Conservation (phyloP, 176 grass and related monocot species). For the Zoysia pacifica region DNA sequence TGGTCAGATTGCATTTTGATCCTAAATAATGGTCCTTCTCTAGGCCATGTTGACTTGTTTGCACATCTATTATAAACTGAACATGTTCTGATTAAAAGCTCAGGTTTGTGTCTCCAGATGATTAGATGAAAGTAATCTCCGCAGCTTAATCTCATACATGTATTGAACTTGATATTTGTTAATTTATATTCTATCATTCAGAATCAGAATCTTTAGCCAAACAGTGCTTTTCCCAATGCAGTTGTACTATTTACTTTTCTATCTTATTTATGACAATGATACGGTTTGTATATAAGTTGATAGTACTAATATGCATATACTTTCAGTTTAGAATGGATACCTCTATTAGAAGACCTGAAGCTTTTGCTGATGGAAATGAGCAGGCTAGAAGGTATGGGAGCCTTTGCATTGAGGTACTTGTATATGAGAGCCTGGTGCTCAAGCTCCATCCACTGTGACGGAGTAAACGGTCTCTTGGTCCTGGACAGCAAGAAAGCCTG, state of each 20-base stretch:
- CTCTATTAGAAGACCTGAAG: slow-evolving; percentile 51
- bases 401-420: slow-evolving; percentile 85
- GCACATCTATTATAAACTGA: not conserved
- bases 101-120: not conserved
- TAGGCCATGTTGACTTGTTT: not conserved
- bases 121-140: not conserved
- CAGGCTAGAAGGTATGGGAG: slow-evolving; percentile 74
- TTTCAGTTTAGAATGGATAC: slow-evolving; percentile 16
- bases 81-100: not conserved
- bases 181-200: not conserved
- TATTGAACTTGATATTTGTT: not conserved
- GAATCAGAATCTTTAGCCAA: not conserved
- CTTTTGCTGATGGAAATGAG: slow-evolving; percentile 72
- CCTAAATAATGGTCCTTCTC: not conserved
- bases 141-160: slow-evolving; percentile 8
- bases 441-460: slow-evolving; percentile 94
- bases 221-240: not conserved
- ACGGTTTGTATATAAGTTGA: not conserved
- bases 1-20: slow-evolving; percentile 12
- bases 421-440: slow-evolving; percentile 95
- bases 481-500: slow-evolving; percentile 66
- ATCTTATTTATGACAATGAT: not conserved
- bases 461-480: slow-evolving; percentile 88
- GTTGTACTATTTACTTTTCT: not conserved
- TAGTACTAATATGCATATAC: not conserved